Conservation (phyloP, 305 asterid species). For the Stenogyne calaminthoides region DNA sequence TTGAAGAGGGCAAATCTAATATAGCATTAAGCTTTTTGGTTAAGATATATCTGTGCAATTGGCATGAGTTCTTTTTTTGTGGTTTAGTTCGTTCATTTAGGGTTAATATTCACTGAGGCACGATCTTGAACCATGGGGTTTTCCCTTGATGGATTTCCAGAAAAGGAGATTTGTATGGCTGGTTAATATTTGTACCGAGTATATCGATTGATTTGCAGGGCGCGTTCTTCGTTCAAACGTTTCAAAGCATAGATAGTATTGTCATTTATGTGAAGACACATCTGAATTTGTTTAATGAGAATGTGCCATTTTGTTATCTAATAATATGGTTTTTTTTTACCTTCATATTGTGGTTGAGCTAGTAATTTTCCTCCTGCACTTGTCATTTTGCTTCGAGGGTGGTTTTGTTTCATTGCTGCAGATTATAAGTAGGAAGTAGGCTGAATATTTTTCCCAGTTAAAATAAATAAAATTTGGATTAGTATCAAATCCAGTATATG, state of each 20-base stretch:
- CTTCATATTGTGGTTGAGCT: conserved; percentile 7
- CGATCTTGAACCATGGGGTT: conserved; percentile 36
- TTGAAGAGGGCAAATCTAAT: conserved; percentile 83
- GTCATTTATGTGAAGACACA: not conserved
- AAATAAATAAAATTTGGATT: no score
- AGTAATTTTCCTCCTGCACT: no score
- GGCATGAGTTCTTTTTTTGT: conserved; percentile 21
- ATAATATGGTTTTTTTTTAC: not conserved
- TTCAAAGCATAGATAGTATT: no score
- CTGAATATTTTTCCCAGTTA: no score
- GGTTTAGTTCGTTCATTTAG: conserved; percentile 22
- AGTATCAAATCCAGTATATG: no score
- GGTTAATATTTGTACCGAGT: conserved; percentile 4
- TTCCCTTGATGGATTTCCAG: conserved; percentile 13
- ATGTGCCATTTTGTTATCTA: not conserved
- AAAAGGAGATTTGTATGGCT: conserved; percentile 18
- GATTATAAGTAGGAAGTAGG: no score
- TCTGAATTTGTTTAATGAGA: not conserved
- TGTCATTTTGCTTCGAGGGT: no score
- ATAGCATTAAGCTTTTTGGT: conserved; percentile 33
- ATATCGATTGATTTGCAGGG: conserved; percentile 20
- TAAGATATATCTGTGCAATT: conserved; percentile 8
- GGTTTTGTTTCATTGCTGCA: no score
- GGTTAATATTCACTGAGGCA: conserved; percentile 31
- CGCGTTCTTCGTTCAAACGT: conserved; percentile 11